Evolutionary conservation across 805 yeast species (phyloP).

Genomic region (Kodamaea neixiangensis): DNA sequence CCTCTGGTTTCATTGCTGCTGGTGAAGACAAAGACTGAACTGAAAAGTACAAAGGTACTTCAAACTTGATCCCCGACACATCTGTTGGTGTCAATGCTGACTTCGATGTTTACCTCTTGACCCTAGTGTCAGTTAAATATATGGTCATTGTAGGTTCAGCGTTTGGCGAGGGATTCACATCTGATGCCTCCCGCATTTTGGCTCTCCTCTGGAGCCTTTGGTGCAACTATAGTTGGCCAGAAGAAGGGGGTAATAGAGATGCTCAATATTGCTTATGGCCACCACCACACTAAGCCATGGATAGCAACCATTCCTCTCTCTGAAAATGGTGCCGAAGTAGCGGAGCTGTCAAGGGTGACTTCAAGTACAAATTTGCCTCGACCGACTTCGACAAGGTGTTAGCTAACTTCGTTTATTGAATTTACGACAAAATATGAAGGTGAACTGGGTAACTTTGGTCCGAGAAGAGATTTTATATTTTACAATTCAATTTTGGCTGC

Average conservation of each 20-base stretch:
- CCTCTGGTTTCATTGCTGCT: too few species aligned
- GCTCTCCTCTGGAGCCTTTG: constrained; percentile 50
- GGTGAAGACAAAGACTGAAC: too few species aligned
- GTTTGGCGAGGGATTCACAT: constrained; percentile 38
- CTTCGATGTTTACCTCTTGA: too few species aligned
- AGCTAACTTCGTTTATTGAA: too few species aligned
- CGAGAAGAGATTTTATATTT: too few species aligned
- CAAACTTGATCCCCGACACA: too few species aligned
- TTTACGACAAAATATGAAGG: too few species aligned
- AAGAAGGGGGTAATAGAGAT: constrained; percentile 65
- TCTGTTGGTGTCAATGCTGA: too few species aligned
- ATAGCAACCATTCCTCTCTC: constrained; percentile 58
- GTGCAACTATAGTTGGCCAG: constrained; percentile 62
- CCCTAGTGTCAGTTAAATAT: too few species aligned
- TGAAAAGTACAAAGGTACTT: too few species aligned
- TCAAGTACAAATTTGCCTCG: constrained; percentile 64
- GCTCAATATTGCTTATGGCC: constrained; percentile 63
- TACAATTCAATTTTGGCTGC: too few species aligned
- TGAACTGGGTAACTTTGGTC: too few species aligned
- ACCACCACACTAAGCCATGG: constrained; percentile 61
- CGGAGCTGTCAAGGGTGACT: constrained; percentile 55
- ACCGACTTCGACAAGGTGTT: constrained; percentile 55
- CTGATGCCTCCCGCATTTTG: constrained; percentile 56
- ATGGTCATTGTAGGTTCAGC: constrained; percentile 69
- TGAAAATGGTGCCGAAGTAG: constrained; percentile 54